phyloP scores from a whole-genome alignment of 2,329 filamentous ascomycete species.

The Hyphodiscus sp. region DNA sequence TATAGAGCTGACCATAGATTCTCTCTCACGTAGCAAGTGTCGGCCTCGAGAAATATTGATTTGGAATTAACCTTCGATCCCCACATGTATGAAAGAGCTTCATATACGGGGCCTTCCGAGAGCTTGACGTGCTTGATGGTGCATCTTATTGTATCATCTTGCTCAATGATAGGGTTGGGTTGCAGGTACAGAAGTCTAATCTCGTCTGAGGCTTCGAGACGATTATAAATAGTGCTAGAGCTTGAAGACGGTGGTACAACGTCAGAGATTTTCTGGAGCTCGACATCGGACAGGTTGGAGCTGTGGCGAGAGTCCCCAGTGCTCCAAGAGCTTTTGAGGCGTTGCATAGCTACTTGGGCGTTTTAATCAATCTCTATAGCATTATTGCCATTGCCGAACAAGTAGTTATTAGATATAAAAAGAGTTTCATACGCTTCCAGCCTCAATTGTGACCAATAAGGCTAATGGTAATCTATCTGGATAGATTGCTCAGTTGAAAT shows the following conservation, averaged over 20 bases:
- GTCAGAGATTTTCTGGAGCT: no score
- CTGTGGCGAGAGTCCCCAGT: no score
- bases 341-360: no score
- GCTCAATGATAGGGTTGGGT: neutral
- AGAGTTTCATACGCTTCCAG: no score
- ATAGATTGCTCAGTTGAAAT: no score
- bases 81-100: slow-evolving; percentile 1
- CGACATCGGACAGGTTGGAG: no score
- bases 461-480: no score
- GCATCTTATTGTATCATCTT: neutral
- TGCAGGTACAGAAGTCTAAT: neutral
- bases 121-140: neutral
- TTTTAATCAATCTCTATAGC: no score
- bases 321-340: no score
- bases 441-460: no score
- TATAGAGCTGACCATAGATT: slow-evolving; percentile 1
- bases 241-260: neutral
- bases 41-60: neutral
- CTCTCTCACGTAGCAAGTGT: neutral
- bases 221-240: neutral
- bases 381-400: no score
- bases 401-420: no score
- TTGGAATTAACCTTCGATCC: neutral
- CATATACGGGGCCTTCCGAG: neutral
- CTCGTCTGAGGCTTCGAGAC: neutral